These are phyloP conservation scores for Teunomyces pallodes DNA, from an alignment of 805 yeast species.

Conservation along the genomic window DNA sequence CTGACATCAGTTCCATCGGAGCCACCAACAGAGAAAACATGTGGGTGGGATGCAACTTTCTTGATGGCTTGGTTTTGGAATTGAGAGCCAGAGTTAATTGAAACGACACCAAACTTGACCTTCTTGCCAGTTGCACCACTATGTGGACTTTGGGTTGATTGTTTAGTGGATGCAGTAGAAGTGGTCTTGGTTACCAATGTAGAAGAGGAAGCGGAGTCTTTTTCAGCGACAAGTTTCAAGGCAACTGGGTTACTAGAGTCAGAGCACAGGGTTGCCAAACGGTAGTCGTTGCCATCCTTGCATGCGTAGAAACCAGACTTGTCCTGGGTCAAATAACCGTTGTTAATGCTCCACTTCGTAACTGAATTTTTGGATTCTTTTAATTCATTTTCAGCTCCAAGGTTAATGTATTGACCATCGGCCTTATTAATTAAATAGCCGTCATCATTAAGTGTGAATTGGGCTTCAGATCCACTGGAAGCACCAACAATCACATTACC, in stretches of 20 bases:
- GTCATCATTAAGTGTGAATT: constrained; percentile 22
- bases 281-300: constrained; percentile 1
- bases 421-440: constrained; percentile 17
- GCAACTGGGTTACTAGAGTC: constrained; percentile 10
- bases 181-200: constrained; percentile 2
- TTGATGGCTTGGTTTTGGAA: constrained; percentile 25
- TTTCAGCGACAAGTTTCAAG: constrained; percentile 6
- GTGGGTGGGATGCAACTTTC: constrained; percentile 29
- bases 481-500: constrained; percentile 11
- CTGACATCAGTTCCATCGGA: constrained; percentile 23
- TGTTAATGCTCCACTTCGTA: constrained; percentile 10
- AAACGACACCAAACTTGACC: constrained; percentile 16
- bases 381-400: constrained; percentile 7
- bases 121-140: constrained; percentile 4
- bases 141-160: not conserved
- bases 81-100: constrained; percentile 23
- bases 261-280: constrained; percentile 7
- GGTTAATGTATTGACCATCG: constrained; percentile 14
- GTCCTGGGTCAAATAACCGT: constrained; percentile 13
- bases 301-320: constrained; percentile 12
- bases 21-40: constrained; percentile 35
- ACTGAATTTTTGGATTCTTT: constrained; percentile 4
- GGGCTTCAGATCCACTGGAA: constrained; percentile 6
- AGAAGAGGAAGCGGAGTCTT: not conserved
- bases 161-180: not conserved